Evolutionary conservation across 1,284 basidiomycete genomes (phyloP).

Genomic region (Tremellales sp.): DNA sequence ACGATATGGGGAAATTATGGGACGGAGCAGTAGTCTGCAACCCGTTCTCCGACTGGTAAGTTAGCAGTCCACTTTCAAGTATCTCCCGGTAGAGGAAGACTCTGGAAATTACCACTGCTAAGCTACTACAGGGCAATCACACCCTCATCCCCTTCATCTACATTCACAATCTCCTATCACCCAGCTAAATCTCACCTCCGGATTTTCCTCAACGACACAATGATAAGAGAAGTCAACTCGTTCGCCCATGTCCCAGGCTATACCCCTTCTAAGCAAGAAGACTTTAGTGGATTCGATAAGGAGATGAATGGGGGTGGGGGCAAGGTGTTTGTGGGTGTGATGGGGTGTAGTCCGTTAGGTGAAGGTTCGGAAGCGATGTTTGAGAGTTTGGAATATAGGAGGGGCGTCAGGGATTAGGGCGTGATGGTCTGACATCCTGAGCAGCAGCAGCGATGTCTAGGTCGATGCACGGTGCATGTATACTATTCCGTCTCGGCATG

Average conservation of each 20-base stretch:
- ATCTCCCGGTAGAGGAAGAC: not conserved
- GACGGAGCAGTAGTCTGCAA: constrained; percentile 26
- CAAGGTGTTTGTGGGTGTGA: constrained; percentile 28
- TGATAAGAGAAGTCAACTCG: constrained; percentile 31
- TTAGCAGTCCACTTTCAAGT: not conserved
- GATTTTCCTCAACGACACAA: constrained; percentile 27
- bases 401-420: constrained; percentile 14
- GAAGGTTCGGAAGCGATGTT: constrained; percentile 19
- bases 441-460: too few relatives aligned
- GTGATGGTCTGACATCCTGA: too few relatives aligned
- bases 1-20: constrained; percentile 23
- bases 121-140: constrained; percentile 14
- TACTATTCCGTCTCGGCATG: too few relatives aligned
- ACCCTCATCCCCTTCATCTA: constrained; percentile 1
- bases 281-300: not conserved
- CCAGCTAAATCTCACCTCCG: constrained; percentile 7
- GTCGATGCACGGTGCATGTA: not conserved
- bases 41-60: constrained; percentile 36
- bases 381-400: constrained; percentile 17
- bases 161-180: constrained; percentile 20
- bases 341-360: constrained; percentile 29
- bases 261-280: not conserved
- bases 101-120: not conserved
- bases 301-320: not conserved
- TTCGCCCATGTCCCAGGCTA: constrained; percentile 14